Base-by-base conservation (phyloP, 495 filamentous ascomycete genomes). In the Lepidopterella palustris region DNA sequence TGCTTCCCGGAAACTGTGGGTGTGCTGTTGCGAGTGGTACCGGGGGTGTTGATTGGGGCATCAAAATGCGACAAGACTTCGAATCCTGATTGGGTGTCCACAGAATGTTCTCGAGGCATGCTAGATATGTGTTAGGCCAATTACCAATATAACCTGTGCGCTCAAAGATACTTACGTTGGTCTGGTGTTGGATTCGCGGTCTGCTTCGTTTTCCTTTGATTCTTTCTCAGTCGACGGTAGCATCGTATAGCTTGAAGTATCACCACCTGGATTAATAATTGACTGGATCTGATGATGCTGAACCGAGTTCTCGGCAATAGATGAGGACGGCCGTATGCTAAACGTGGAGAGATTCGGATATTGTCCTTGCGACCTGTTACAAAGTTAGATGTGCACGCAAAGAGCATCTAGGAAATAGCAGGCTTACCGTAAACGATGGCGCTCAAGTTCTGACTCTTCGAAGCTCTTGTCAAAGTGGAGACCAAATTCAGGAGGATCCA, bases 331-430 rank as follows among this genome's bases (percentile, higher is more conserved):
- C 52, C 57, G 60, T 10, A 8, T 51, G 13, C 57, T 45, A 27
- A 65, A 65, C 25, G 53, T 45, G 6, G 53, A 40, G 25, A 45
- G 27, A 28, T 61, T 24, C 13, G 62, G 62, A 18, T 65, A 65
- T 28, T 39, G 47, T 15, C 54, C 58, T 54, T 65, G 18, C 25
- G 10, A 11, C 5, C 62, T 64, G 21, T n/a, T 5, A 5, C 8
- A 47, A 23, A 40, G 54, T 18, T 27, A 27, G 35, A 6, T 31
- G 50, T 27, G 21, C 28, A 18, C n/a, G 0, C 28, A 18, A 4
- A 13, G 15, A 26, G 6, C 26, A 23, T 26, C 24, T 13, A 6
- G 11, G 23, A 20, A 24, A 45, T 1, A 47, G 39, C n/a, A 13
- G 32, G 47, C 58, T 23, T 58, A 58, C 58, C 32, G 57, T 23